Evolutionary conservation across 805 yeast genomes (phyloP).

Genomic region (Middelhovenomyces tepae): DNA sequence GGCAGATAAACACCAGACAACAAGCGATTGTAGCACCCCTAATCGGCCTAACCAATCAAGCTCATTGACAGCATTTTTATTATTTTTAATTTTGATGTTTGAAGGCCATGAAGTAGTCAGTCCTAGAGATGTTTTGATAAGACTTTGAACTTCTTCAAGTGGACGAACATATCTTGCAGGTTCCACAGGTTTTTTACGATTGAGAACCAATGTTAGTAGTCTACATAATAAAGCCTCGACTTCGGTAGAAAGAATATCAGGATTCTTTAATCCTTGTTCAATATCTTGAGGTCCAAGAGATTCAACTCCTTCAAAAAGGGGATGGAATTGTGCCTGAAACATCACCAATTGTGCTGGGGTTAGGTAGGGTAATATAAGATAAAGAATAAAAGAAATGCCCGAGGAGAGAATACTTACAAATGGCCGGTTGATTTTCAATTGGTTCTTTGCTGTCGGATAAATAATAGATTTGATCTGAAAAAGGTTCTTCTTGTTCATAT

Average conservation of each 20-base stretch:
- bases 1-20: slow-evolving; percentile 25
- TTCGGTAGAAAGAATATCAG: slow-evolving; percentile 16
- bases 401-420: no score
- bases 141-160: slow-evolving; percentile 29
- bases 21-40: slow-evolving; percentile 26
- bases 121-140: slow-evolving; percentile 22
- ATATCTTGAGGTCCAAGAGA: slow-evolving; percentile 33
- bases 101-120: slow-evolving; percentile 22
- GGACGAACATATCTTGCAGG: slow-evolving; percentile 29
- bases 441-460: no score
- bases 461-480: no score
- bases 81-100: slow-evolving; percentile 2
- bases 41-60: slow-evolving; percentile 27
- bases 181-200: slow-evolving; percentile 34
- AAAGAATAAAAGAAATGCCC: no score
- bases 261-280: slow-evolving; percentile 25
- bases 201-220: slow-evolving; percentile 28
- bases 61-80: slow-evolving; percentile 21
- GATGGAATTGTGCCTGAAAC: slow-evolving; percentile 20
- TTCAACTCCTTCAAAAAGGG: slow-evolving; percentile 26
- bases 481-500: no score
- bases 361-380: no score
- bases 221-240: slow-evolving; percentile 28
- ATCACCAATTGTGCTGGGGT: no score
- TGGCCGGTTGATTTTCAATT: no score